Percentiles rank a stretch among this genome's conserved stretches.
phyloP scores from a whole-genome alignment of 805 yeast species.

The Candida boidinii region DNA sequence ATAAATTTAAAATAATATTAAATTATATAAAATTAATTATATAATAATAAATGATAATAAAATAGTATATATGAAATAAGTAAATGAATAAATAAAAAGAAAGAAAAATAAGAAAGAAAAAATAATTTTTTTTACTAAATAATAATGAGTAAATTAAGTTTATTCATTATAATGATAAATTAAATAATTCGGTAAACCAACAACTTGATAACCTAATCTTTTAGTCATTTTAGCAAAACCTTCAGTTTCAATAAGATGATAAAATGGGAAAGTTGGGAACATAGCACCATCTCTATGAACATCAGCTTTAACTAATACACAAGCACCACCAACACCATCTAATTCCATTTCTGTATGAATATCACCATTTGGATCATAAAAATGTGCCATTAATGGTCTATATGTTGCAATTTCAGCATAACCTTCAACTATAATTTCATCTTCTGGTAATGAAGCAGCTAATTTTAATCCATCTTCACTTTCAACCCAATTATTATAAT shows the following conservation, averaged over 20 bases:
- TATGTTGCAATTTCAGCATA: conserved; percentile 90
- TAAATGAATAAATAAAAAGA: too few species aligned
- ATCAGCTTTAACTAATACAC: conserved; percentile 90
- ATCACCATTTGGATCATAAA: conserved; percentile 62
- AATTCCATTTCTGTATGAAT: conserved; percentile 63
- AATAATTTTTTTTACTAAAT: background rate
- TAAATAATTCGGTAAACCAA: conserved; percentile 89
- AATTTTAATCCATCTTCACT: conserved; percentile 69
- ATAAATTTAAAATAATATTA: background rate
- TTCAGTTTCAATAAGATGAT: conserved; percentile 93
- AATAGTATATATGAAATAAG: background rate
- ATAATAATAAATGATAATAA: background rate
- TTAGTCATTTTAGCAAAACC: conserved; percentile 99
- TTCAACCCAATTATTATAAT: conserved; percentile 93
- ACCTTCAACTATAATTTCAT: conserved; percentile 93
- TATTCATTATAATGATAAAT: conserved; percentile 87
- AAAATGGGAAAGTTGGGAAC: conserved; percentile 98
- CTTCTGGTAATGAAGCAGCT: conserved; percentile 68
- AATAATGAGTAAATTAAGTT: conserved; percentile 1
- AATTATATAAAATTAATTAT: background rate
- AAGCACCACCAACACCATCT: conserved; percentile 98
- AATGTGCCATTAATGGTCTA: conserved; percentile 89
- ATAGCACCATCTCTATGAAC: conserved; percentile 99
- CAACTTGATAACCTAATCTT: conserved; percentile 82
- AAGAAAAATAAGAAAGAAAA: background rate